Base-by-base conservation (phyloP, 345 rosid species). In the Citrus unshiu region DNA sequence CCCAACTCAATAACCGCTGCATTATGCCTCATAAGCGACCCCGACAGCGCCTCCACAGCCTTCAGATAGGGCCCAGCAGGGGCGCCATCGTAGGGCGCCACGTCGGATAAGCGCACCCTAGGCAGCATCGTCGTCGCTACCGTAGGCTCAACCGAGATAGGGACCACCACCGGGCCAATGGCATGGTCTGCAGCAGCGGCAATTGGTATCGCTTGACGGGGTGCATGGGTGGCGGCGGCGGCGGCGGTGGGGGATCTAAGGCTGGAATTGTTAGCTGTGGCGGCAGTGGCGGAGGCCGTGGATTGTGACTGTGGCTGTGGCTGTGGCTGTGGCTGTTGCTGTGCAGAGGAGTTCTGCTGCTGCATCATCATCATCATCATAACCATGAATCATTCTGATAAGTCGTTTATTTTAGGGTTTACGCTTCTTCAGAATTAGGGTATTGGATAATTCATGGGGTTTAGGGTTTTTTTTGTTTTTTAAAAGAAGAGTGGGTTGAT, bases 1-100 rank as follows among this genome's bases (percentile, higher is more conserved):
- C 92, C 95, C 62, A 96, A 78, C 82, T 94, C 98, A 73, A 96
- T 93, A 76, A 94, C 90, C 4, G 91, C 97, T 9, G 99, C 95
- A 81, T 96, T 96, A 78, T 90, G 88, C 78, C 91, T 86, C 87
- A 86, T 90, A 85, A 96, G 79, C 59, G 99, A 96, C 68, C 89
- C 87, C n/a, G 97, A 90, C 29, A 94, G 83, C 34, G 93, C 89
- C 86, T 94, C 99, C 32, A 94, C 97, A 4, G 98, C 97, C 88
- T 86, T 89, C 32, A 73, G 65, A 78, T 91, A 96, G 22, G 89
- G 39, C 46, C 85, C 87, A 10, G 80, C 76, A 35, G 98, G 95
- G 56, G 94, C 91, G 64, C 99, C 99, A 60, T 93, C 98, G 59
- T 91, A 90, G 25, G 94, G 88, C 22, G 86, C 46, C 37, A 96